Conservation (phyloP, 2,329 filamentous ascomycete species). For the Aspergillus sp. region DNA sequence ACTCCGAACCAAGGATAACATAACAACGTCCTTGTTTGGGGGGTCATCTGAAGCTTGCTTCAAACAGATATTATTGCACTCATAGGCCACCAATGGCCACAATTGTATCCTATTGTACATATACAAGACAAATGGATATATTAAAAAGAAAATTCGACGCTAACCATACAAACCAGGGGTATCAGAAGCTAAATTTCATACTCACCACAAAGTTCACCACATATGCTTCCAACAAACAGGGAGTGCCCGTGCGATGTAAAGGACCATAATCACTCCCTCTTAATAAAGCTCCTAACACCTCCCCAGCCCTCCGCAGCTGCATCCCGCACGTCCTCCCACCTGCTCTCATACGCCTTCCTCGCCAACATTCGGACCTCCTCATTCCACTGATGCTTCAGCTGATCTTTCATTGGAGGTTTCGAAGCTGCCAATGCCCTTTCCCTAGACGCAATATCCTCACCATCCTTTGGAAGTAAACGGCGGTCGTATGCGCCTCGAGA, state of each 20-base stretch:
- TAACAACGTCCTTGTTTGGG: background rate
- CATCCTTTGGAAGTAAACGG: constrained; percentile 21
- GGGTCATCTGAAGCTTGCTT: background rate
- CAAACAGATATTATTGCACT: background rate
- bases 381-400: constrained; percentile 77
- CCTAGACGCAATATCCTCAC: background rate
- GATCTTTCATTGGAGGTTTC: constrained; percentile 58
- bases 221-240: background rate
- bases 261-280: constrained; percentile 28
- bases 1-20: background rate
- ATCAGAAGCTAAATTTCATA: constrained; percentile 11
- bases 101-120: background rate
- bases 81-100: background rate
- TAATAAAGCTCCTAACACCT: constrained; percentile 33
- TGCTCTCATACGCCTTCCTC: constrained; percentile 63
- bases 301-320: constrained; percentile 53
- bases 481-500: constrained; percentile 38
- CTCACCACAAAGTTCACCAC: background rate
- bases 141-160: background rate
- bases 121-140: background rate
- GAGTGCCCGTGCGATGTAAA: background rate
- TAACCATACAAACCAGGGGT: constrained; percentile 15
- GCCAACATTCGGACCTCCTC: constrained; percentile 67
- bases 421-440: background rate
- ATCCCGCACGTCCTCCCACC: constrained; percentile 62